These are phyloP conservation scores for Erigeron canadensis DNA, from an alignment of 129 eudicot genomes.

Conservation along the genomic window DNA sequence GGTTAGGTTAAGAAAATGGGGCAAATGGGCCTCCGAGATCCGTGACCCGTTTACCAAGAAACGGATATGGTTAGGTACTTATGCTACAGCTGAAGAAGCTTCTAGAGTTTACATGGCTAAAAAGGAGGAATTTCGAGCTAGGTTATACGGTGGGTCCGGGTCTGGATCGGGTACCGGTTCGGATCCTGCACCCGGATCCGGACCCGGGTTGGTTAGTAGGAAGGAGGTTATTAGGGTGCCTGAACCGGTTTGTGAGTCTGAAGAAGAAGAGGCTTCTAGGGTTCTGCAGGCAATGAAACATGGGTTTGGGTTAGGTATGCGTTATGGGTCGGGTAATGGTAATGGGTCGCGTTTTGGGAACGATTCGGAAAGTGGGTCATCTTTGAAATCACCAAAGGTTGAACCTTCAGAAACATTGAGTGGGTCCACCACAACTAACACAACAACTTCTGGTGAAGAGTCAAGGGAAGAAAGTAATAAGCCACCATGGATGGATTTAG, in stretches of 20 bases:
- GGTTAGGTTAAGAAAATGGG: conserved; percentile 34
- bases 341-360: background rate
- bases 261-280: conserved; percentile 26
- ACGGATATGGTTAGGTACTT: conserved; percentile 38
- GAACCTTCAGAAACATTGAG: conserved; percentile 17
- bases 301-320: conserved; percentile 10
- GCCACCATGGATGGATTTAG: conserved; percentile 38
- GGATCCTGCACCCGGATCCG: background rate
- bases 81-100: conserved; percentile 38
- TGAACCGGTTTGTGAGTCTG: conserved; percentile 15
- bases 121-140: conserved; percentile 26
- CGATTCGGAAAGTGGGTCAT: conserved; percentile 3
- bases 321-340: background rate
- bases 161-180: background rate
- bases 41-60: conserved; percentile 39
- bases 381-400: conserved; percentile 16
- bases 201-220: conserved; percentile 14
- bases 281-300: conserved; percentile 22
- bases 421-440: conserved; percentile 12
- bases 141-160: background rate
- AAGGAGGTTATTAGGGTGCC: background rate
- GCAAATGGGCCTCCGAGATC: conserved; percentile 45
- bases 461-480: conserved; percentile 29
- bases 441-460: conserved; percentile 25
- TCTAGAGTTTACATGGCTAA: conserved; percentile 27